Conservation (phyloP, 179 eudicot genomes). For the Silene vulgaris region DNA sequence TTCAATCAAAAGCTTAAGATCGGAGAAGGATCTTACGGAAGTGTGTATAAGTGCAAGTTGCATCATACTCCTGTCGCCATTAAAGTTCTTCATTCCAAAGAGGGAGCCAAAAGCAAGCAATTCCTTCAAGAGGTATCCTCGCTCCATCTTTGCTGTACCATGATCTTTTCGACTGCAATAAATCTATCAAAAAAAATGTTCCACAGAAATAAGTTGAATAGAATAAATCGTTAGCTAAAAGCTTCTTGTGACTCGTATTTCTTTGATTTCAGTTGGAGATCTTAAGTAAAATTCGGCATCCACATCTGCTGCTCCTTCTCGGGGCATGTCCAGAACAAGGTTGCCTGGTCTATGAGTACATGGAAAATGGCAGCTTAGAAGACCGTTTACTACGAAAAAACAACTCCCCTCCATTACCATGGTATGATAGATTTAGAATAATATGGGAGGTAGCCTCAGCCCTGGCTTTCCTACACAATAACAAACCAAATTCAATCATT, state of each 20-base stretch:
- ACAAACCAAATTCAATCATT: conserved; percentile 63
- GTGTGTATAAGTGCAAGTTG: conserved; percentile 66
- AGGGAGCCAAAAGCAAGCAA: conserved; percentile 50
- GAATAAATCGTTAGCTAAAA: too few relatives aligned
- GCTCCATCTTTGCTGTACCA: too few relatives aligned
- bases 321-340: conserved; percentile 70
- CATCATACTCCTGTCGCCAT: conserved; percentile 75
- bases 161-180: too few relatives aligned
- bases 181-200: too few relatives aligned
- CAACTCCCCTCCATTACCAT: conserved; percentile 50
- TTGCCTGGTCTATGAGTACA: conserved; percentile 80
- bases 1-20: conserved; percentile 52
- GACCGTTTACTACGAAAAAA: conserved; percentile 48
- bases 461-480: conserved; percentile 63
- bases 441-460: conserved; percentile 79
- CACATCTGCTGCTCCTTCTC: conserved; percentile 64
- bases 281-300: conserved; percentile 70
- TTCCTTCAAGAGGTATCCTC: conserved; percentile 67
- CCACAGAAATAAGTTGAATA: too few relatives aligned
- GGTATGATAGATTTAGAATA: conserved; percentile 66
- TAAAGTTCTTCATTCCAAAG: conserved; percentile 60
- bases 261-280: conserved; percentile 57
- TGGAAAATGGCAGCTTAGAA: conserved; percentile 81
- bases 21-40: conserved; percentile 71
- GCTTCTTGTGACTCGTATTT: background rate